Base-by-base conservation (phyloP, 305 asterid genomes). In the Nicotiana rustica region DNA sequence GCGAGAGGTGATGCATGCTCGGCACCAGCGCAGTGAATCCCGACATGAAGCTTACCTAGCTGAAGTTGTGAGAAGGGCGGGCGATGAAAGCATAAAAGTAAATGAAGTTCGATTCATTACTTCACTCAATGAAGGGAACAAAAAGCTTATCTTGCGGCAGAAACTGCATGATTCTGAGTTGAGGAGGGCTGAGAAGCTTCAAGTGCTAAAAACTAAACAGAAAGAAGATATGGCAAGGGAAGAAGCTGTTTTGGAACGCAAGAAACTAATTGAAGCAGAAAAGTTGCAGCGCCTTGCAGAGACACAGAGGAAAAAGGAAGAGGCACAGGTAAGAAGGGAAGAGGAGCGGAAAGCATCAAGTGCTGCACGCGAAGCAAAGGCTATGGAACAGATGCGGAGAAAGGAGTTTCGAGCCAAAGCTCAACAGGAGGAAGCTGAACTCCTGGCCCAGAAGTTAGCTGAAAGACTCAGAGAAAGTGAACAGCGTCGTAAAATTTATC, bases 171-270 rank as follows among this genome's bases (percentile, higher is more conserved):
- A 97, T 88, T 97, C 97, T 3, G 98, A 95, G 86, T 87, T 91
- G 89, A 93, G 99, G 89, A 91, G 97, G 88, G 98, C 98, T 18
- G 98, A 93, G 91, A 97, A 97, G 85, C 97, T 90, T 92, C 98
- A 92, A 88, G 89, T 90, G 31, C 89, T 97, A 88, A 95, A 88
- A 89, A 92, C 87, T 81, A 95, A 95, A 83, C 98, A 95, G 87
- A 97, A 92, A 88, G 98, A 97, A 88, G 98, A 97, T 87, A 90
- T 88, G 91, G 98, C 98, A 65, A 91, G 98, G 87, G 98, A 97
- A 93, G 99, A 92, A 90, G 99, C 99, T 78, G 99, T 97, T 85
- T 90, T 93, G 88, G 99, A 93, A 91, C 97, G 99, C 80, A 95
- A 84, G 85, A 93, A 87, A 89, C 91, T 97, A 80, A 92, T 97